These are phyloP conservation scores for Euphorbia schlechtendalii DNA, from an alignment of 441 rosid genomes.

Conservation along the genomic window DNA sequence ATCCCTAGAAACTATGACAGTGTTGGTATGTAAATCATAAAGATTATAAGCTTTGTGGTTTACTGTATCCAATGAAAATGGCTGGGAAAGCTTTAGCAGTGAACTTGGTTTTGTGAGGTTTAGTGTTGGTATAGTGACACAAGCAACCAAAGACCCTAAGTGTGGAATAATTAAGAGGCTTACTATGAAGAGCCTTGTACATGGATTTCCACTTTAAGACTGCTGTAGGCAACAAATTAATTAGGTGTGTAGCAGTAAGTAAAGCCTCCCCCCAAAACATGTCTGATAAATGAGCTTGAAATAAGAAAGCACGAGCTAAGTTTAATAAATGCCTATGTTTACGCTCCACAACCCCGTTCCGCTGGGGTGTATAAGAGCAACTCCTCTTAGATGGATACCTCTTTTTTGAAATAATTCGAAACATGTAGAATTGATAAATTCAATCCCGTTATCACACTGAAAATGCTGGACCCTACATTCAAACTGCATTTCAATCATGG, in stretches of 20 bases:
- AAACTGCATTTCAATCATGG: neutral
- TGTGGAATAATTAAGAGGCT: no score
- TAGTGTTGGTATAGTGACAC: no score
- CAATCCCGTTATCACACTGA: neutral
- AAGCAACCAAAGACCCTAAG: no score
- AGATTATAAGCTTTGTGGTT: no score
- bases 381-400: neutral
- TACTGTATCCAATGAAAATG: no score
- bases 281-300: neutral
- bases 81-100: no score
- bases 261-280: neutral
- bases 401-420: neutral
- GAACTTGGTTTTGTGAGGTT: no score
- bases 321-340: neutral
- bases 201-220: neutral
- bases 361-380: neutral
- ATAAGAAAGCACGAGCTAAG: neutral
- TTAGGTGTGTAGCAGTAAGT: neutral
- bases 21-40: no score
- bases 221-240: neutral
- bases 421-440: neutral
- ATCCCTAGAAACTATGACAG: no score
- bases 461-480: neutral
- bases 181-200: no score
- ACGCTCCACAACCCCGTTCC: neutral